A percentile compares a stretch with the other conserved stretches of the same genome.
These are phyloP conservation scores for Candida mattraensis DNA, from an alignment of 805 yeast species.

Conservation along the genomic window DNA sequence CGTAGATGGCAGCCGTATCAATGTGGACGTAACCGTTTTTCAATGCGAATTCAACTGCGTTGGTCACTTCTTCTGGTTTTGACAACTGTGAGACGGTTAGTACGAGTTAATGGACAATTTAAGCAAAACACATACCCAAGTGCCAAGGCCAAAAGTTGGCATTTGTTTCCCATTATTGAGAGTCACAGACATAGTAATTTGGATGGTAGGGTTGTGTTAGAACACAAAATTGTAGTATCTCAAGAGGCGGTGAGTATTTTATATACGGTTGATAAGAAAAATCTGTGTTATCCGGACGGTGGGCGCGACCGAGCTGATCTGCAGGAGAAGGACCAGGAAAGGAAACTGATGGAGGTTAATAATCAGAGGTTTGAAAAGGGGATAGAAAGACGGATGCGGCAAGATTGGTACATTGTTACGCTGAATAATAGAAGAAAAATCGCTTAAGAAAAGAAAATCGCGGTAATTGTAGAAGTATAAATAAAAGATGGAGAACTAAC, in stretches of 20 bases:
- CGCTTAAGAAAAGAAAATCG: too few relatives aligned
- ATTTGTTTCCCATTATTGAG: constrained; percentile 44
- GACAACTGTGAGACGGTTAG: constrained; percentile 14
- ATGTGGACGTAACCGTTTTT: constrained; percentile 73
- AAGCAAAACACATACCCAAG: constrained; percentile 44
- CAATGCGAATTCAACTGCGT: constrained; percentile 60
- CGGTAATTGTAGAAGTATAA: too few relatives aligned
- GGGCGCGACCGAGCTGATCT: constrained; percentile 12
- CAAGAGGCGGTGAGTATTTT: background rate
- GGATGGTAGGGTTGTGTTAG: background rate
- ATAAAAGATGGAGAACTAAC: too few relatives aligned
- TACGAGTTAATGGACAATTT: background rate
- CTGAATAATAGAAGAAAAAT: too few relatives aligned
- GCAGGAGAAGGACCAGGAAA: too few relatives aligned
- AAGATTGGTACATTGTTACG: too few relatives aligned
- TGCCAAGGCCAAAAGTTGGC: constrained; percentile 70
- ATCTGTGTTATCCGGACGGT: constrained; percentile 10
- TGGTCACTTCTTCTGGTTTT: constrained; percentile 48
- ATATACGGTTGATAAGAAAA: constrained; percentile 2
- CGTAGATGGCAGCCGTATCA: constrained; percentile 72
- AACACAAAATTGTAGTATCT: background rate
- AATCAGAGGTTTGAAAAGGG: too few relatives aligned
- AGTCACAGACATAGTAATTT: constrained; percentile 2
- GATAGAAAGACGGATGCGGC: too few relatives aligned
- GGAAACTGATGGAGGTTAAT: too few relatives aligned